Evolutionary conservation across 2,329 filamentous ascomycete genomes (phyloP).

Genomic region (Colletotrichum navitas): DNA sequence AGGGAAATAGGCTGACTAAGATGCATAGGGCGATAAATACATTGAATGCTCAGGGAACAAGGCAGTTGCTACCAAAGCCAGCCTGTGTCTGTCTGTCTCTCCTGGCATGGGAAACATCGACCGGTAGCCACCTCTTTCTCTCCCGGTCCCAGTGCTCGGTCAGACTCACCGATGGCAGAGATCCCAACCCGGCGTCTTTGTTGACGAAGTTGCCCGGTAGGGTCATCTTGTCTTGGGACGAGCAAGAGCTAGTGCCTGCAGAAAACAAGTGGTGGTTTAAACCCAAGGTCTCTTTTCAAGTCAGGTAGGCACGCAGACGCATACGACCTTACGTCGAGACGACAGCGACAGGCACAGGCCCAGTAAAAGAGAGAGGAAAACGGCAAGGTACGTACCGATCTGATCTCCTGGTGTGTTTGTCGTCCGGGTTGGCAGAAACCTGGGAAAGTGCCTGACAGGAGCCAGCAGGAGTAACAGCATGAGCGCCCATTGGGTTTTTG

Average conservation of each 20-base stretch:
- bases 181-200: not conserved
- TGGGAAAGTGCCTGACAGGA: slow-evolving; percentile 12
- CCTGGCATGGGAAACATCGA: not conserved
- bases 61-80: not conserved
- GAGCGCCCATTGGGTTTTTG: slow-evolving; percentile 42
- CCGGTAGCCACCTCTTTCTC: not conserved
- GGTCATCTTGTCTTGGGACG: not conserved
- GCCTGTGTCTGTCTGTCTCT: not conserved
- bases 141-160: not conserved
- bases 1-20: not conserved
- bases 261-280: not conserved
- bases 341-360: slow-evolving; percentile 6
- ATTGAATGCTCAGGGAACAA: not conserved
- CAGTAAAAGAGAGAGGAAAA: slow-evolving; percentile 1
- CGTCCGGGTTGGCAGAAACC: not conserved
- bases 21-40: not conserved
- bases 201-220: not conserved
- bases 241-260: not conserved
- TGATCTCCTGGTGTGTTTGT: slow-evolving; percentile 9
- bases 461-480: slow-evolving; percentile 11
- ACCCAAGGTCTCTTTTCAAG: slow-evolving; percentile 2
- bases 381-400: slow-evolving; percentile 6
- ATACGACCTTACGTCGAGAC: slow-evolving; percentile 10
- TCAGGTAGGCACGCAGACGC: slow-evolving; percentile 27
- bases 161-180: not conserved